A percentile compares a stretch with the other conserved stretches of the same genome.
Evolutionary conservation across 2,329 filamentous ascomycete genomes (phyloP).

Genomic region (Epichloe sibirici): DNA sequence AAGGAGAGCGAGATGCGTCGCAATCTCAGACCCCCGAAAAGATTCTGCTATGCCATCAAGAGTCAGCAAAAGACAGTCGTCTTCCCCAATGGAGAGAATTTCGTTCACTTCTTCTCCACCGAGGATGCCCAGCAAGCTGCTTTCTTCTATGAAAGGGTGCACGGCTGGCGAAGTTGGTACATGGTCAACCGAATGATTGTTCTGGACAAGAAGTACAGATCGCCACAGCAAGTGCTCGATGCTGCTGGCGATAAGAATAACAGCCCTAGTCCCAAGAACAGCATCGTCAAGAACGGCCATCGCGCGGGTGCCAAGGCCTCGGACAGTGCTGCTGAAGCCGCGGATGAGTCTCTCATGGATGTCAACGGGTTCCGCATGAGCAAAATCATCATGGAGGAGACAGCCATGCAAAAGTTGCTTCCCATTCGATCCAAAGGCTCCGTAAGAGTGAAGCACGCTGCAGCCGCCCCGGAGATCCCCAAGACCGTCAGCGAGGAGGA

Average conservation of each 20-base stretch:
- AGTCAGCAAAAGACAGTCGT: conserved; percentile 81
- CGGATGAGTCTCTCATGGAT: conserved; percentile 9
- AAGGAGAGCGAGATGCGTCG: conserved; percentile 55
- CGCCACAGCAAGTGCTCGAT: conserved; percentile 8
- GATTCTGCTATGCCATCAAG: conserved; percentile 77
- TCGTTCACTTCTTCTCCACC: conserved; percentile 83
- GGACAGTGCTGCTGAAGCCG: not conserved
- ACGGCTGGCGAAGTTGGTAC: conserved; percentile 87
- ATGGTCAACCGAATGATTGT: conserved; percentile 56
- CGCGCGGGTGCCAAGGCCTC: not conserved
- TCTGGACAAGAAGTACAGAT: conserved; percentile 27
- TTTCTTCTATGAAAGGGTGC: conserved; percentile 59
- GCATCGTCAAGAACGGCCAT: conserved; percentile 2
- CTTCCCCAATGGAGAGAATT: conserved; percentile 73
- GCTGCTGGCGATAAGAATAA: not conserved
- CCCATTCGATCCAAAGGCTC: not conserved
- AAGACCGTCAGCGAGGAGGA: conserved; percentile 10
- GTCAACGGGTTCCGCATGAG: conserved; percentile 9
- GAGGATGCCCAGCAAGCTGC: conserved; percentile 56
- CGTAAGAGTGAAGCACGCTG: not conserved
- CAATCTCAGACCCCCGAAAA: conserved; percentile 71
- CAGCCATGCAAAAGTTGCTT: not conserved
- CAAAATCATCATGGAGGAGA: conserved; percentile 2
- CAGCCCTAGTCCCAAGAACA: not conserved
- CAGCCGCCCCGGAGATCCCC: not conserved